These are phyloP conservation scores for Cylindrotheca closterium DNA, from an alignment of 108 stramenopile species.

Conservation along the genomic window DNA sequence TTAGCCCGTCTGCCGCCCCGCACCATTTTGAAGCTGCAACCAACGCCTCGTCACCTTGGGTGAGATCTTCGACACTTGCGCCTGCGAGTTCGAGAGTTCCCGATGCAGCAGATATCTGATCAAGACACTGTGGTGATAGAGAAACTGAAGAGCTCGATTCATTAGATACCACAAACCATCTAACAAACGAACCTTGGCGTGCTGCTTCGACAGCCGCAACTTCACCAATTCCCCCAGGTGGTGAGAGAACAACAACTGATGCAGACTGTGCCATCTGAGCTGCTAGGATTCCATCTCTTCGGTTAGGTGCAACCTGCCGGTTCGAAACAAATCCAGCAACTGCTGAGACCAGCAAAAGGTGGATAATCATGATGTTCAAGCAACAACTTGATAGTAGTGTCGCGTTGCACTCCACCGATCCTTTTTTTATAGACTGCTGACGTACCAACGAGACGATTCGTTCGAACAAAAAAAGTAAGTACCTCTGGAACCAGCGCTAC, in stretches of 20 bases:
- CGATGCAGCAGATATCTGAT: slow-evolving; percentile 33
- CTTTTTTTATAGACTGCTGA: too few species aligned
- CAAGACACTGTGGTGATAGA: slow-evolving; percentile 38
- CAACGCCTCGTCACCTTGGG: slow-evolving; percentile 34
- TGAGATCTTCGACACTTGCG: slow-evolving; percentile 45
- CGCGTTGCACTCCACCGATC: too few species aligned
- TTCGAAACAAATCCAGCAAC: background rate
- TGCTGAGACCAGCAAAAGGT: background rate
- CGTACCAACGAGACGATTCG: too few species aligned
- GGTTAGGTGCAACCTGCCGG: background rate
- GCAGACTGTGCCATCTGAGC: background rate
- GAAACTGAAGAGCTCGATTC: slow-evolving; percentile 28
- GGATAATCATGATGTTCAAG: background rate
- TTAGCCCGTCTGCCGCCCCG: slow-evolving; percentile 34
- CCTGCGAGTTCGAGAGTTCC: slow-evolving; percentile 70
- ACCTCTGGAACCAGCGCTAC: too few species aligned
- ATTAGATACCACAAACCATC: slow-evolving; percentile 72
- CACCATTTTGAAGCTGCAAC: slow-evolving; percentile 63
- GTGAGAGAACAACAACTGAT: slow-evolving; percentile 61
- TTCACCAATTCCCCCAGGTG: slow-evolving; percentile 83
- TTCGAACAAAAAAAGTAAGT: too few species aligned
- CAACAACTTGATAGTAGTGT: slow-evolving; percentile 1
- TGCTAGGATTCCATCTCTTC: background rate
- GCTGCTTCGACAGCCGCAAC: slow-evolving; percentile 72
- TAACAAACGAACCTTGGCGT: slow-evolving; percentile 49